Conservation (phyloP, 495 filamentous ascomycete genomes). For the Wilcoxina mikolae region DNA sequence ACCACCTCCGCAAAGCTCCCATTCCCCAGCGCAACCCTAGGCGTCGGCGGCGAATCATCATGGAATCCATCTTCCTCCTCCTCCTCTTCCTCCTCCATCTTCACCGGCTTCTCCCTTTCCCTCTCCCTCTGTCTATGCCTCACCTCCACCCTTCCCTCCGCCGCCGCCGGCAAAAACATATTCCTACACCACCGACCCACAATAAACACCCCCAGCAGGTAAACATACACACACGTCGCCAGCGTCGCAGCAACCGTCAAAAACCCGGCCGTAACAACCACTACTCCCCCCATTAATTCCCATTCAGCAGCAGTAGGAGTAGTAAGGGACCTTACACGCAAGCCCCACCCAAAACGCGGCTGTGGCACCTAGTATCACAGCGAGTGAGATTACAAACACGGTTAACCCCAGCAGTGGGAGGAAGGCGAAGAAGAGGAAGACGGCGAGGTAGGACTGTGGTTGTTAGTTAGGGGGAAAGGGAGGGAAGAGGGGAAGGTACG, state of each 20-base stretch:
- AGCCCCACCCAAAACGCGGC: constrained; percentile 4
- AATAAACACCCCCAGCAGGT: background rate
- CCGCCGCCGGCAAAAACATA: background rate
- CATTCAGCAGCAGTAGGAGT: background rate
- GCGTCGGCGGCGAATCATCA: background rate
- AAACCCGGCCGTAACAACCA: constrained; percentile 3
- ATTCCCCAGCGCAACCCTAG: background rate
- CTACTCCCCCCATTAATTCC: background rate
- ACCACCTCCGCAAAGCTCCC: background rate
- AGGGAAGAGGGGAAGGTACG: background rate
- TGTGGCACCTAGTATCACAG: background rate
- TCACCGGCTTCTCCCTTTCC: constrained; percentile 12
- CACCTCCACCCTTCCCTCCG: constrained; percentile 5
- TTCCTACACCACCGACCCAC: background rate
- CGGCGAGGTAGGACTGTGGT: background rate
- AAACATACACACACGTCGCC: background rate
- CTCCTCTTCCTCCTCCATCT: constrained; percentile 18
- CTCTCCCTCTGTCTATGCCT: constrained; percentile 23
- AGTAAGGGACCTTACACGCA: background rate
- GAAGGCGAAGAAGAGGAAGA: background rate
- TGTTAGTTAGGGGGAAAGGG: background rate
- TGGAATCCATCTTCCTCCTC: constrained; percentile 2
- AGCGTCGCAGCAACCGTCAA: background rate
- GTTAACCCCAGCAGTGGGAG: constrained; percentile 1
- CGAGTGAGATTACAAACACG: background rate